Evolutionary conservation across 208 protist genomes (phyloP), one percentile per base, ranked within the genome.

Genomic region (Spongospora subterranea): DNA sequence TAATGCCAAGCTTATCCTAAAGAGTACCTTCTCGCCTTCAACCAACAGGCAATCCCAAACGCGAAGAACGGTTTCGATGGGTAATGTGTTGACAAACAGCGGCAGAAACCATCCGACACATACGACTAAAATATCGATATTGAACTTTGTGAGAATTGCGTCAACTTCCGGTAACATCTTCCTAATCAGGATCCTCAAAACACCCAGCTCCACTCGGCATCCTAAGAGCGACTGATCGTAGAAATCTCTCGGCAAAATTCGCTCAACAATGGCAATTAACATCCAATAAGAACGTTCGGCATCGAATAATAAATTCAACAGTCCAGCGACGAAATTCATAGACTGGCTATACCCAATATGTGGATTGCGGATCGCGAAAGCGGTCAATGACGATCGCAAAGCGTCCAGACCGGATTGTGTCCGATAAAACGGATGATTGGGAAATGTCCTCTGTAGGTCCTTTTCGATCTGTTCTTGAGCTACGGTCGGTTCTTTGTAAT

Each of bases 341-440:
- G 93, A 94, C 92, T 96, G 95, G 64, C 94, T 95, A 53, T 96
- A 96, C 0, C 95, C 95, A 38, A 96, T 89, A 41, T 94, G 77
- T 41, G 93, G 88, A 77, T 95, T 94, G 71, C 88, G n/a, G 60
- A 60, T 65, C 24, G 92, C 89, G 89, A 94, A 95, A 0, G 94
- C 92, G n/a, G 39, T 35, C 35, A 95, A 91, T 0, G 94, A 77
- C 45, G 90, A 90, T 0, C 93, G 93, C 0, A 95, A 82, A 20
- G 65, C 38, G 17, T 0, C 0, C 0, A 92, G 0, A 41, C 77
- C 91, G 64, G 90, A 88, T 0, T 45, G 32, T 13, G 71, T 82
- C 17, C 71, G 71, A 43, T 82, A 82, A 43, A 82, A 82, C 71
- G 71, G 71, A 82, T 82, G 71, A 43, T 82, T 82, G 13, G 76